Evolutionary conservation across 768 basidiomycete genomes (phyloP).

Genomic region (Trametes cinnabarina): DNA sequence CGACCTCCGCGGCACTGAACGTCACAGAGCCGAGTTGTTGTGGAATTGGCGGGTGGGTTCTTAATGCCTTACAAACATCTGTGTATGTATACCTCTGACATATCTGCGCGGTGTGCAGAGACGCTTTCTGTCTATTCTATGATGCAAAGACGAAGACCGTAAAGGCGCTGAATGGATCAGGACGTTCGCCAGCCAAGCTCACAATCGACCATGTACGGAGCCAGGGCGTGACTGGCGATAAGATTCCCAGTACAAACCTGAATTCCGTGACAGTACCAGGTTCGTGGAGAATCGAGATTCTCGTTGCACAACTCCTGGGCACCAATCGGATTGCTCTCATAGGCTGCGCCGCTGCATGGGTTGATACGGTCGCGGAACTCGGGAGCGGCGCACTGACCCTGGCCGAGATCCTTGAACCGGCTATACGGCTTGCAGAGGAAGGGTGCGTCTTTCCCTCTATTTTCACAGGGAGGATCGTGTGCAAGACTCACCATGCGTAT

Average conservation of each 20-base stretch:
- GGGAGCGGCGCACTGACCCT: constrained; percentile 71
- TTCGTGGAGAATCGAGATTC: too few relatives aligned
- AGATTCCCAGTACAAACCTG: constrained; percentile 77
- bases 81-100: not conserved
- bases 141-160: constrained; percentile 80
- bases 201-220: constrained; percentile 68
- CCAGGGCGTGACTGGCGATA: constrained; percentile 62
- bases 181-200: constrained; percentile 78
- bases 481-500: not conserved
- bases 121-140: constrained; percentile 92
- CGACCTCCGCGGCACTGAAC: constrained; percentile 88
- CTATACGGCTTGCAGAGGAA: constrained; percentile 88
- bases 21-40: constrained; percentile 86
- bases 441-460: constrained; percentile 50
- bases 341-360: constrained; percentile 95
- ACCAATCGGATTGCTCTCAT: constrained; percentile 13
- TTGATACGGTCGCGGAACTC: constrained; percentile 80
- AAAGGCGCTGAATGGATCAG: constrained; percentile 90
- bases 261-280: constrained; percentile 93
- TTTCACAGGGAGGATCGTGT: not conserved
- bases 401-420: constrained; percentile 80
- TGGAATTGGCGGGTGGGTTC: constrained; percentile 83
- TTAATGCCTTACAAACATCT: not conserved
- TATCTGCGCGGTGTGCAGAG: constrained; percentile 40
- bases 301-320: too few relatives aligned